Percentiles rank a stretch among this genome's conserved stretches.
Evolutionary conservation across 2,329 filamentous ascomycete species (phyloP).

Genomic region (Ophiostoma quercus): DNA sequence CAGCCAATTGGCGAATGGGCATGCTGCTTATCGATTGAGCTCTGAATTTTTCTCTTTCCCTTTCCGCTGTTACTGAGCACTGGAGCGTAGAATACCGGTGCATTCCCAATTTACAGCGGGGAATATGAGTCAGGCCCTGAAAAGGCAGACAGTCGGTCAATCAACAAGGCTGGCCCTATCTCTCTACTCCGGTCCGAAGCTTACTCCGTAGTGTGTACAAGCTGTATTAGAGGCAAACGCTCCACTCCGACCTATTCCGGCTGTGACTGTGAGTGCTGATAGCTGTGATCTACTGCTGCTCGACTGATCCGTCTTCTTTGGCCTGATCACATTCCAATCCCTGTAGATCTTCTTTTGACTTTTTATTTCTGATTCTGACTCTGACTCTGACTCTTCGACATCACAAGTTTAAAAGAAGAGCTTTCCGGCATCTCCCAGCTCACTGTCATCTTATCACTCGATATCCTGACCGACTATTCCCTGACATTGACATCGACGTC

Average conservation of each 20-base stretch:
- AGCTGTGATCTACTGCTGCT: background rate
- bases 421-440: background rate
- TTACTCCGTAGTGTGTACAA: background rate
- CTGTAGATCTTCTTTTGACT: background rate
- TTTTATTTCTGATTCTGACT: background rate
- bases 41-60: background rate
- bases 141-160: background rate
- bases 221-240: background rate
- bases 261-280: conserved; percentile 4
- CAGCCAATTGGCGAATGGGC: background rate
- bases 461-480: background rate
- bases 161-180: conserved; percentile 9
- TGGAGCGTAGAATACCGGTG: background rate
- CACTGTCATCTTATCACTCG: background rate
- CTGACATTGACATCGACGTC: background rate
- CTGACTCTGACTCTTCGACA: background rate
- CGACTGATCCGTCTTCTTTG: background rate
- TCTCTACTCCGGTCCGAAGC: conserved; percentile 3
- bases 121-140: conserved; percentile 4
- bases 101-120: background rate
- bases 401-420: background rate
- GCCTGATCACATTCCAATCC: background rate
- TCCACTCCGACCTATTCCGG: conserved; percentile 5
- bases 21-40: background rate
- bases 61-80: background rate